Base-by-base conservation (phyloP, 208 protist genomes). In the Hexamita inflata region DNA sequence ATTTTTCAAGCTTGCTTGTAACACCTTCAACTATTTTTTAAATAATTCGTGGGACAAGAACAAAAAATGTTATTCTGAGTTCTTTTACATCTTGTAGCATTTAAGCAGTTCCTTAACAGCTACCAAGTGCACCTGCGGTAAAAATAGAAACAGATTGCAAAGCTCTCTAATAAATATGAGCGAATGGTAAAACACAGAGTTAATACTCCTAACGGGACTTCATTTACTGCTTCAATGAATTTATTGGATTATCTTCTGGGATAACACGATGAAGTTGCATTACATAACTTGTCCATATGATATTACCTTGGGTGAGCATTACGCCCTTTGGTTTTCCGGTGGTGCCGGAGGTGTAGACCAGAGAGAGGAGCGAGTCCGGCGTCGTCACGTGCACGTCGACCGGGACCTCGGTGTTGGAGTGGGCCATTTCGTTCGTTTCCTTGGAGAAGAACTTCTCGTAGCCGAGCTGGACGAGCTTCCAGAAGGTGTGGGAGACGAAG, bases 261-360 rank as follows among this genome's bases (percentile, higher is more conserved):
- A 53, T 53, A 53, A 53, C 4, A 53, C 45, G 45, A 24, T 53
- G 4, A 53, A 53, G 11, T 53, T 4, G 11, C 45, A 53, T 53
- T 53, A 24, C 11, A 19, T 24, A 53, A 38, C 15, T 0, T 38
- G 58, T 41, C 41, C 35, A 57, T 13, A 66, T 73, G 0, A 78
- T 2, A 49, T 59, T 57, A 7, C 0, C 59, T 34, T 78, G 65
- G 0, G 65, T 78, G 1, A 75, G 26, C 19, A 78, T 53, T 28
- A 39, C 64, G 13, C 76, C 76, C 35, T 81, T 81, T 7, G 74
- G 75, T 15, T 35, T 29, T 1, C 75, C 78, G 1, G 61, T 34
- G n/a, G 78, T 81, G 4, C 78, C 78, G 28, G 45, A 66, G 9
- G 78, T 79, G 38, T 75, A 81, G 9, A 81, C n/a, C n/a, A n/a